Conservation (phyloP, 345 rosid species). For the Erysimum cheiranthoides region DNA sequence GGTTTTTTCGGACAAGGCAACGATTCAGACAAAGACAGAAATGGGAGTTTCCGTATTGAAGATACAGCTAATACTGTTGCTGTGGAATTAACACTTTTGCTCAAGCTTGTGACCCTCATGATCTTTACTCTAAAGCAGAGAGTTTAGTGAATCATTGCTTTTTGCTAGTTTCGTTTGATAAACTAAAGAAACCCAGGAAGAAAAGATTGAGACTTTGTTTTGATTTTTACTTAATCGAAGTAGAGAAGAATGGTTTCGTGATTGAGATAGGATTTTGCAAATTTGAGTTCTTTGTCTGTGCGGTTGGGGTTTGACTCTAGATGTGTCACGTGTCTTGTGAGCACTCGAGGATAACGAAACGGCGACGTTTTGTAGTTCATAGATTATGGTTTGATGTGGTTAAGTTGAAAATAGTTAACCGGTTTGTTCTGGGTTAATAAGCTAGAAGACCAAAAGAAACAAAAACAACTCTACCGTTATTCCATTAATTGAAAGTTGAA, state of each 20-base stretch:
- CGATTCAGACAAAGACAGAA: constrained; percentile 56
- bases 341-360: constrained; percentile 18
- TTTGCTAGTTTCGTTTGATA: neutral
- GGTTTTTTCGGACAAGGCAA: constrained; percentile 53
- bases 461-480: no score
- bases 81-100: constrained; percentile 21
- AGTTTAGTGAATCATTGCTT: constrained; percentile 38
- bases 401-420: no score
- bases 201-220: constrained; percentile 30
- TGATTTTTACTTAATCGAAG: constrained; percentile 5
- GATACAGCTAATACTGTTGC: constrained; percentile 19
- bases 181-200: constrained; percentile 27
- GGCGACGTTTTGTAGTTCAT: neutral
- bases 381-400: no score
- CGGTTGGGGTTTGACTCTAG: constrained; percentile 37
- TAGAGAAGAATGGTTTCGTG: constrained; percentile 34
- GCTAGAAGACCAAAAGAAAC: no score
- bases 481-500: no score
- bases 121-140: constrained; percentile 23
- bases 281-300: constrained; percentile 32
- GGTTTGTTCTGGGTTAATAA: no score
- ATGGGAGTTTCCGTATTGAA: constrained; percentile 60
- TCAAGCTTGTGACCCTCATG: constrained; percentile 34
- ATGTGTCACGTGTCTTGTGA: constrained; percentile 29
- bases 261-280: constrained; percentile 41